These are phyloP conservation scores for Xylaria sp. DNA, from an alignment of 2,329 filamentous ascomycete species.

Conservation along the genomic window DNA sequence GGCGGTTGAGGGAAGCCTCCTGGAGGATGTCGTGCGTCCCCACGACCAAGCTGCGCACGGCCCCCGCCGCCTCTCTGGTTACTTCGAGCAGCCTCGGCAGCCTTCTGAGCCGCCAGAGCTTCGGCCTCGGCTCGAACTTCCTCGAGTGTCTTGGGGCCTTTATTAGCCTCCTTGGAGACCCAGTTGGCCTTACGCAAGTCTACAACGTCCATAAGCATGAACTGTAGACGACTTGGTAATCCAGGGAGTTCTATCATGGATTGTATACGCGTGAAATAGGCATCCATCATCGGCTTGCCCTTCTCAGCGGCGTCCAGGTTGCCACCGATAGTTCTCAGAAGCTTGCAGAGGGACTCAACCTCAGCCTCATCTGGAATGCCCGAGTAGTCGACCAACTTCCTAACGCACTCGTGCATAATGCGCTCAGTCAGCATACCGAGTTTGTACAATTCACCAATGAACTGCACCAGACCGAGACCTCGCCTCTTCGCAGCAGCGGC, in stretches of 20 bases:
- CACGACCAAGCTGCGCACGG: slow-evolving; percentile 79
- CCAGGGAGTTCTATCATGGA: slow-evolving; percentile 82
- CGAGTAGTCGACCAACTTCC: slow-evolving; percentile 95
- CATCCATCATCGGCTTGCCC: slow-evolving; percentile 86
- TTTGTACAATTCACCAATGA: slow-evolving; percentile 99
- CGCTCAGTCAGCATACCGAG: slow-evolving; percentile 97
- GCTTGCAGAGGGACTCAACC: slow-evolving; percentile 93
- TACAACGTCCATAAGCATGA: slow-evolving; percentile 96
- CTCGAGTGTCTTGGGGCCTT: slow-evolving; percentile 95
- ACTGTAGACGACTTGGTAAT: slow-evolving; percentile 86
- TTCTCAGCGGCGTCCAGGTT: slow-evolving; percentile 87
- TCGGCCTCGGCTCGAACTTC: slow-evolving; percentile 87
- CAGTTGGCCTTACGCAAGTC: slow-evolving; percentile 83
- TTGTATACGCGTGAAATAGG: slow-evolving; percentile 91
- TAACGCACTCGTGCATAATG: slow-evolving; percentile 99
- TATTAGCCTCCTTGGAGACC: slow-evolving; percentile 88
- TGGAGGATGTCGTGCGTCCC: slow-evolving; percentile 87
- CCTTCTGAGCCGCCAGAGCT: slow-evolving; percentile 81
- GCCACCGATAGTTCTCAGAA: slow-evolving; percentile 88
- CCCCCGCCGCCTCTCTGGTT: slow-evolving; percentile 75
- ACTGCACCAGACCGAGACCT: slow-evolving; percentile 97
- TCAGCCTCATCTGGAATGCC: slow-evolving; percentile 94
- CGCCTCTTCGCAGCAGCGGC: slow-evolving; percentile 95
- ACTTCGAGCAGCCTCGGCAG: slow-evolving; percentile 73
- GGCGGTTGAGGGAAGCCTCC: slow-evolving; percentile 75